Evolutionary conservation across 352 stramenopile genomes (phyloP), one percentile per base, ranked within the genome.

Genomic region (Phytophthora foliorum): DNA sequence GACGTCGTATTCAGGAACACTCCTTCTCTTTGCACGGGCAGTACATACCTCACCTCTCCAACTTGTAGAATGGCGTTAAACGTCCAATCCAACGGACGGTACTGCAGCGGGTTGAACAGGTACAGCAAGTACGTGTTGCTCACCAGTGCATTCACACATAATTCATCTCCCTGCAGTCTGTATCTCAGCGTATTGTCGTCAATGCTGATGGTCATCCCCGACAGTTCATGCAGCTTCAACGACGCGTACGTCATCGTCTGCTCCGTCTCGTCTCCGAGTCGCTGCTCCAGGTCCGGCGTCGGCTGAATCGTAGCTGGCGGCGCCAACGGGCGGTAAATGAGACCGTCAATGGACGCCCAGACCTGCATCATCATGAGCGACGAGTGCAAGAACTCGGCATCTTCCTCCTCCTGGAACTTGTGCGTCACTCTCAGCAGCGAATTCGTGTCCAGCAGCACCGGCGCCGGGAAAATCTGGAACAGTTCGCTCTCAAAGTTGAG

Each of bases 101-200:
- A 96, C 55, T 84, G 69, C 38, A 93, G 72, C 44, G 89, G 86
- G 53, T 96, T 96, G 76, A 96, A 96, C 32, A 96, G 59, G 31
- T 96, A 94, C n/a, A 96, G 69, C 65, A 96, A 69, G 71, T 94
- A 96, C 61, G 89, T 89, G 63, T 94, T 96, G 77, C 85, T 92
- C 51, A 93, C 83, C 27, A 96, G 68, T 1, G 86, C 82, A 56
- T 96, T 96, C 16, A 96, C 75, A 54, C 85, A 94, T 39, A 94
- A 62, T 24, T 89, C 78, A 46, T 80, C 65, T 3, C 73, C 51
- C 27, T 84, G 73, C 4, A 92, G 67, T n/a, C 72, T 68, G 68
- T 94, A 95, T 17, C 86, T 78, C 34, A 96, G 66, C 54, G 84
- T 94, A 71, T 94, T 94, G 69, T 96, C 89, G 48, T 96, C 89